Evolutionary conservation across 345 rosid genomes (phyloP).

Genomic region (Salix purpurea): DNA sequence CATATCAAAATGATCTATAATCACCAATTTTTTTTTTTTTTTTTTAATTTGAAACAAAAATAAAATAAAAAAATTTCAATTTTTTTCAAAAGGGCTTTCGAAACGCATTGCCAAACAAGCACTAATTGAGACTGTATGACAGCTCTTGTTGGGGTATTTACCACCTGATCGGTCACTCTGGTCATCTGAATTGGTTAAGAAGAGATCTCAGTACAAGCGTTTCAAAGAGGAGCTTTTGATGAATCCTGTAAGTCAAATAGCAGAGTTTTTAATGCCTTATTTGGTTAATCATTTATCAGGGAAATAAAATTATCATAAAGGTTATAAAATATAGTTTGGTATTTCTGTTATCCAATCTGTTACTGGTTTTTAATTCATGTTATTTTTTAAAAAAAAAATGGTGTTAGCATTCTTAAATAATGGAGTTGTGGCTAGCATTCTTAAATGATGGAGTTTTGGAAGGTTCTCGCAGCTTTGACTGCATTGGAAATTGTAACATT

Average conservation of each 20-base stretch:
- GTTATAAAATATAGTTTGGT: background rate
- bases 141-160: conserved; percentile 80
- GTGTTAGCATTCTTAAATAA: background rate
- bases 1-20: too few relatives aligned
- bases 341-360: background rate
- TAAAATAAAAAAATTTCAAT: too few relatives aligned
- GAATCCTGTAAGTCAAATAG: conserved; percentile 72
- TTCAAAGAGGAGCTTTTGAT: conserved; percentile 87
- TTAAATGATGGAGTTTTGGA: background rate
- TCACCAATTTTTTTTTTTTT: too few relatives aligned
- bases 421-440: background rate
- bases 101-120: too few relatives aligned
- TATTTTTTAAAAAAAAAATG: background rate
- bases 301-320: background rate
- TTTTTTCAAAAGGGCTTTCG: too few relatives aligned
- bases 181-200: conserved; percentile 79
- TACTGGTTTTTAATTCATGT: background rate
- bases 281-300: background rate
- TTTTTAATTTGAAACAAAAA: too few relatives aligned
- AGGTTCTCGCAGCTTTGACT: background rate
- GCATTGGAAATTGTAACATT: background rate
- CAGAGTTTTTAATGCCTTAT: background rate
- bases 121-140: conserved; percentile 19
- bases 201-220: conserved; percentile 80
- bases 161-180: conserved; percentile 78